Percentiles rank a stretch among this genome's conserved stretches.
Evolutionary conservation across 2,329 filamentous ascomycete genomes (phyloP).

Genomic region (Colletotrichum tofieldiae): DNA sequence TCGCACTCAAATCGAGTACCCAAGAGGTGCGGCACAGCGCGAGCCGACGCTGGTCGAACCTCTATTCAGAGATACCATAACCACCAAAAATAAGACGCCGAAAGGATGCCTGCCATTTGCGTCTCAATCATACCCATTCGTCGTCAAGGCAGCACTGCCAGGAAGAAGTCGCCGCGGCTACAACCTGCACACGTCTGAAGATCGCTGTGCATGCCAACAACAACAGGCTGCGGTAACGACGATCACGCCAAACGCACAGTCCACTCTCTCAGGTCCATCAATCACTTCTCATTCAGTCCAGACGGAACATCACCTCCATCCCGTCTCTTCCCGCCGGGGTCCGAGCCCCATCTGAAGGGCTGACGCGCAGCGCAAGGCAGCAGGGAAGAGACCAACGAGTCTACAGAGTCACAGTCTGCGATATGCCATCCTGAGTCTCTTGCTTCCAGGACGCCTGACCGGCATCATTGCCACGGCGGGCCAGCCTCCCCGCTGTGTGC

Average conservation of each 20-base stretch:
- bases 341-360: background rate
- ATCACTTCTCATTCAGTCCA: background rate
- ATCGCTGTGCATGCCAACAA: background rate
- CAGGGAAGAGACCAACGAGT: background rate
- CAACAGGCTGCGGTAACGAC: background rate
- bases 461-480: background rate
- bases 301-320: background rate
- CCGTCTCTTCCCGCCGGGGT: constrained; percentile 6
- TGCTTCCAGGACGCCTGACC: background rate
- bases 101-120: background rate
- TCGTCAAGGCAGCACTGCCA: background rate
- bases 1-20: background rate
- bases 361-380: background rate
- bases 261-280: background rate
- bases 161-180: background rate
- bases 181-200: background rate
- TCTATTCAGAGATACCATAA: background rate
- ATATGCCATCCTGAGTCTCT: constrained; percentile 10
- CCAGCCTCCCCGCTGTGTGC: background rate
- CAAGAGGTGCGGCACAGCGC: background rate
- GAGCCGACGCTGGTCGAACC: background rate
- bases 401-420: background rate
- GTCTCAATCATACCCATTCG: background rate
- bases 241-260: background rate
- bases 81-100: background rate